Percentiles rank a stretch among this genome's conserved stretches.
Conservation (phyloP, 2,329 filamentous ascomycete genomes). For the Alternaria gaisen region DNA sequence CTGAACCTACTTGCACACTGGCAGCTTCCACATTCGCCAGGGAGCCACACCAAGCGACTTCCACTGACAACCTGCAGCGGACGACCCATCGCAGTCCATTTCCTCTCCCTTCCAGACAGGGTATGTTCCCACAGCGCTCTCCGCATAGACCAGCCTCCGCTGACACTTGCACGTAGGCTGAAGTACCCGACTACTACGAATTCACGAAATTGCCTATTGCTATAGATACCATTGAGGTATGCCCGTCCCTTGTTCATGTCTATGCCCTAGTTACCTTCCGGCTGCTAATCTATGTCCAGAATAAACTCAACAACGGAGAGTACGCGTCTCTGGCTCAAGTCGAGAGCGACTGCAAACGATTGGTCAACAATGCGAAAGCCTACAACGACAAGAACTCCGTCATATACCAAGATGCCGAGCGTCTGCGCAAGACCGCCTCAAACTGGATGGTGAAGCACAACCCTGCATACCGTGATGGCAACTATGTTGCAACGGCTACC, state of each 20-base stretch:
- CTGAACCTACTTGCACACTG: conserved; percentile 5
- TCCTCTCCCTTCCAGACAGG: conserved; percentile 73
- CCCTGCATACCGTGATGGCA: conserved; percentile 75
- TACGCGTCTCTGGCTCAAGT: conserved; percentile 77
- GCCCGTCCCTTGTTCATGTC: conserved; percentile 16
- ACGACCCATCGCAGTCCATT: conserved; percentile 76
- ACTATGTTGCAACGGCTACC: conserved; percentile 76
- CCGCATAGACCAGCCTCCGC: conserved; percentile 11
- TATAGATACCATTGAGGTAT: conserved; percentile 75
- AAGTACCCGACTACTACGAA: conserved; percentile 79
- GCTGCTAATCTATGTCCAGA: conserved; percentile 39
- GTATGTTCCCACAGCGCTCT: conserved; percentile 45
- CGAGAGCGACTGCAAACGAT: conserved; percentile 86
- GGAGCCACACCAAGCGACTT: background rate
- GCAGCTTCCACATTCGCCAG: conserved; percentile 2
- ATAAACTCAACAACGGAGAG: conserved; percentile 72
- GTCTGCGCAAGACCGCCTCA: conserved; percentile 83
- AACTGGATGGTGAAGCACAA: conserved; percentile 90
- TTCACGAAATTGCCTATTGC: conserved; percentile 81
- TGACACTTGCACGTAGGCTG: conserved; percentile 54
- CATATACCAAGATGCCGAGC: conserved; percentile 84
- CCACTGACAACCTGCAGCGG: conserved; percentile 58
- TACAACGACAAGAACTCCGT: conserved; percentile 78
- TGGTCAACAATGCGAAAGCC: conserved; percentile 87
- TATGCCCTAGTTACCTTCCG: background rate